phyloP scores from a whole-genome alignment of 441 rosid genomes.

The Croton laevigatus region DNA sequence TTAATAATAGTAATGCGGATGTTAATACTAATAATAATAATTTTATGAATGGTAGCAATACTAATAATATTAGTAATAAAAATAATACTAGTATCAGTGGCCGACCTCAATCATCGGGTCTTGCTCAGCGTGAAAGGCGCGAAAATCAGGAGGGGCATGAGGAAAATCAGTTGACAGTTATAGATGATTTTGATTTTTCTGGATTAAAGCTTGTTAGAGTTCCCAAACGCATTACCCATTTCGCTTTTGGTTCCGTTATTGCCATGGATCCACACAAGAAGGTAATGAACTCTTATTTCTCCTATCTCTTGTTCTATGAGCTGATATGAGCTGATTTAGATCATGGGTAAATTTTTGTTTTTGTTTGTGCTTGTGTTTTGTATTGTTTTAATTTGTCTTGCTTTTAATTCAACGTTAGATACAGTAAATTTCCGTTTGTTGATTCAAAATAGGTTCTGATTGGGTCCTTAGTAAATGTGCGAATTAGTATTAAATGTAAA shows the following conservation, averaged over 20 bases:
- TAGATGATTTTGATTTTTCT: conserved; percentile 52
- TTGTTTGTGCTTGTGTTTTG: neutral
- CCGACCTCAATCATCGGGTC: conserved; percentile 21
- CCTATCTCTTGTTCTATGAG: neutral
- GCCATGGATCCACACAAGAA: conserved; percentile 80
- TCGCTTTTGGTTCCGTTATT: conserved; percentile 14
- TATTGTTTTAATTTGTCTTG: neutral
- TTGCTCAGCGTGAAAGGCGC: neutral
- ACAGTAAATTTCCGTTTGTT: neutral
- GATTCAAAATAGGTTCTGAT: neutral
- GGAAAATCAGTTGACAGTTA: conserved; percentile 26
- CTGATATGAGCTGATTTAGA: neutral
- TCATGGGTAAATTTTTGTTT: neutral
- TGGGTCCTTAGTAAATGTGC: neutral
- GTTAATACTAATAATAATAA: neutral
- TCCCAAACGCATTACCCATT: conserved; percentile 48
- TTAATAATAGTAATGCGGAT: neutral
- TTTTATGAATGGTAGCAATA: conserved; percentile 2
- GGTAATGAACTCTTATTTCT: conserved; percentile 33
- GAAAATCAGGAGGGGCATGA: conserved; percentile 4
- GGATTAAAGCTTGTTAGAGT: conserved; percentile 50
- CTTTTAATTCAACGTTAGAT: neutral
- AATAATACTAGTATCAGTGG: conserved; percentile 13
- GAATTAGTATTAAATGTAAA: neutral
- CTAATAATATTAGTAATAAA: conserved; percentile 1